Percentiles rank a stretch among this genome's conserved stretches.
Evolutionary conservation across 169 alveolate species (phyloP).

Genomic region (Plasmodium inui): DNA sequence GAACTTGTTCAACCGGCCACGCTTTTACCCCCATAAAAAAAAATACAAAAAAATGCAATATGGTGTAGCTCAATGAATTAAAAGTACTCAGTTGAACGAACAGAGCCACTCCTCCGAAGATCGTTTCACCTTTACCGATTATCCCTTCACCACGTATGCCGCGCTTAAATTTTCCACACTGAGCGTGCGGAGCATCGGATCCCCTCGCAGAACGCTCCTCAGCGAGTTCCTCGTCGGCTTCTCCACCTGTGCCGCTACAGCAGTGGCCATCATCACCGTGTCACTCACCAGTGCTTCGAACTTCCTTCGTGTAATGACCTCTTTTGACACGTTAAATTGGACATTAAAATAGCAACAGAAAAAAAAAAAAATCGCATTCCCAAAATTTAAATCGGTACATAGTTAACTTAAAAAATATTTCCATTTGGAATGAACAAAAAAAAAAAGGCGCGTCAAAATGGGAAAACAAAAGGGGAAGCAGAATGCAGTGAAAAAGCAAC

Average conservation of each 20-base stretch:
- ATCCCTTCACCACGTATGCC: neutral
- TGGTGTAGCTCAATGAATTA: neutral
- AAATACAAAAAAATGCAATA: neutral
- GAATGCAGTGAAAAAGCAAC: neutral
- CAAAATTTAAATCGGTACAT: neutral
- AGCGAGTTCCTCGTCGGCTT: neutral
- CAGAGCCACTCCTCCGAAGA: neutral
- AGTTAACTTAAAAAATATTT: neutral
- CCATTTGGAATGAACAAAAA: neutral
- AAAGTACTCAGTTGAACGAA: neutral
- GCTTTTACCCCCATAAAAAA: neutral
- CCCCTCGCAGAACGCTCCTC: neutral
- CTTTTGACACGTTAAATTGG: neutral
- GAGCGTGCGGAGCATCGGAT: neutral
- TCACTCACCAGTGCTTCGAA: neutral
- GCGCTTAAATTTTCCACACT: neutral
- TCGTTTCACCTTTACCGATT: neutral
- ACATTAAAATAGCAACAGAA: neutral
- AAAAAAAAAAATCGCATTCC: neutral
- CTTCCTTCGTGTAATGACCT: neutral
- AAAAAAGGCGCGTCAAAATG: neutral
- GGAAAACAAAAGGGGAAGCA: neutral
- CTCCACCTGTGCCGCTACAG: neutral
- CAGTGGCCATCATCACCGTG: neutral
- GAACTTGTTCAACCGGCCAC: neutral